phyloP scores from a whole-genome alignment of 176 grass and related monocot genomes.

The Oryza meyeriana region DNA sequence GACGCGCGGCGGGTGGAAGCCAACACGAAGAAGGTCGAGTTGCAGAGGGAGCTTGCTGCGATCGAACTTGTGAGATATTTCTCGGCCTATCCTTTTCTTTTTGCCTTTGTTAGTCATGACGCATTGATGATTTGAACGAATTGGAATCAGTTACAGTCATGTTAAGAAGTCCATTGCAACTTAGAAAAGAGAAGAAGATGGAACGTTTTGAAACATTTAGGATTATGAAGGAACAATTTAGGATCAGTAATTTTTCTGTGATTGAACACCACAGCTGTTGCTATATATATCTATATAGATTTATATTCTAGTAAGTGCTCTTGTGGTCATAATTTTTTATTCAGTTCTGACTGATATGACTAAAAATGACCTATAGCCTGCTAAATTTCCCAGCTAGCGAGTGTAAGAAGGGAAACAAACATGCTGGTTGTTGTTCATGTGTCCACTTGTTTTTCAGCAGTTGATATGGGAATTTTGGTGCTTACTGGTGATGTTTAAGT shows the following conservation, averaged over 20 bases:
- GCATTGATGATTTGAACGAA: background rate
- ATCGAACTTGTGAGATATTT: slow-evolving; percentile 63
- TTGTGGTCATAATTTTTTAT: background rate
- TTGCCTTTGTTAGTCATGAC: background rate
- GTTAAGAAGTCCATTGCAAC: background rate
- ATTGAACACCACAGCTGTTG: background rate
- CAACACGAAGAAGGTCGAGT: slow-evolving; percentile 52
- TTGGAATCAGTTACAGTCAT: background rate
- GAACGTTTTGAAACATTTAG: background rate
- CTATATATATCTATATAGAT: background rate
- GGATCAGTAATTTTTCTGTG: background rate
- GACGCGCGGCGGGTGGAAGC: slow-evolving; percentile 57
- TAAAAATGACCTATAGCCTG: too few relatives aligned
- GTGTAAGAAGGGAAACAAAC: background rate
- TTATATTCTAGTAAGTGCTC: background rate
- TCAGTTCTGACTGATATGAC: background rate
- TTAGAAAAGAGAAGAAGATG: background rate
- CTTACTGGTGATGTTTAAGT: background rate
- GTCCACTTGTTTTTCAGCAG: background rate
- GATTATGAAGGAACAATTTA: background rate
- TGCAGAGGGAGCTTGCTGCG: slow-evolving; percentile 43
- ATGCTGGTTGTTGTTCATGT: background rate
- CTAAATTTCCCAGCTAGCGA: too few relatives aligned
- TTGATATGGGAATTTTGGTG: background rate
- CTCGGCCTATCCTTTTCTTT: background rate